Evolutionary conservation across 2,329 filamentous ascomycete species (phyloP).

Genomic region (Metarhizium guizhouense): DNA sequence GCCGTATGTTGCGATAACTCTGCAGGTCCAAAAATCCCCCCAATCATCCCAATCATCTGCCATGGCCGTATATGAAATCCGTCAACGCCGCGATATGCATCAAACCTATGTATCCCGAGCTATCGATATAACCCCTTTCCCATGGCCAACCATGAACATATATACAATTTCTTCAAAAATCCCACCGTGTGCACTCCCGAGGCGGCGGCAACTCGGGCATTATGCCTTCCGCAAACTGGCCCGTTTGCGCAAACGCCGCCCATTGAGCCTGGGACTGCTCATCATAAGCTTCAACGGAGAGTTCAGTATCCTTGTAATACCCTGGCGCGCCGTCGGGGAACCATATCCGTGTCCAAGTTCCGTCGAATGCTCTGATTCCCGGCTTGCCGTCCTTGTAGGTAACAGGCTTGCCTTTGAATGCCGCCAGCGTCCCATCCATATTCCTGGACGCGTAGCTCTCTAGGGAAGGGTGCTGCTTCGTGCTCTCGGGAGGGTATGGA

Average conservation of each 20-base stretch:
- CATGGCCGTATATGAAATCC: background rate
- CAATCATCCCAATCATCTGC: background rate
- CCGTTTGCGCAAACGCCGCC: constrained; percentile 52
- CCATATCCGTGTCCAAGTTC: constrained; percentile 57
- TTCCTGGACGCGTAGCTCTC: constrained; percentile 34
- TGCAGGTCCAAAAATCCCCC: too few species aligned
- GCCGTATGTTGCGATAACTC: too few species aligned
- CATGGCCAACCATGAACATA: background rate
- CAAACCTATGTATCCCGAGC: background rate
- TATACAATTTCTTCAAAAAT: constrained; percentile 43
- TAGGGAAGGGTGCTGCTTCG: constrained; percentile 33
- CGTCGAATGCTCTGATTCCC: constrained; percentile 41
- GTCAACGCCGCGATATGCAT: constrained; percentile 6
- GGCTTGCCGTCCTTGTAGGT: constrained; percentile 44
- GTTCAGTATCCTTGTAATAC: constrained; percentile 55
- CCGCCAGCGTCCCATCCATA: constrained; percentile 36
- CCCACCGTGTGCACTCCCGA: constrained; percentile 65
- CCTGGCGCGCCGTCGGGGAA: constrained; percentile 62
- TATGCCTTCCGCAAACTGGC: constrained; percentile 58
- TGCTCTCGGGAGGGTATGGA: constrained; percentile 36
- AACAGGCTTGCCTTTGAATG: constrained; percentile 57
- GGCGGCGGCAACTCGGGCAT: constrained; percentile 74
- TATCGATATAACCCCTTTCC: background rate
- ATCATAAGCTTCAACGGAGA: constrained; percentile 46
- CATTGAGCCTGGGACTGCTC: constrained; percentile 56